Evolutionary conservation across 2,329 filamentous ascomycete species (phyloP), one percentile per base, ranked within the genome.

Genomic region (Venturia pyrina): DNA sequence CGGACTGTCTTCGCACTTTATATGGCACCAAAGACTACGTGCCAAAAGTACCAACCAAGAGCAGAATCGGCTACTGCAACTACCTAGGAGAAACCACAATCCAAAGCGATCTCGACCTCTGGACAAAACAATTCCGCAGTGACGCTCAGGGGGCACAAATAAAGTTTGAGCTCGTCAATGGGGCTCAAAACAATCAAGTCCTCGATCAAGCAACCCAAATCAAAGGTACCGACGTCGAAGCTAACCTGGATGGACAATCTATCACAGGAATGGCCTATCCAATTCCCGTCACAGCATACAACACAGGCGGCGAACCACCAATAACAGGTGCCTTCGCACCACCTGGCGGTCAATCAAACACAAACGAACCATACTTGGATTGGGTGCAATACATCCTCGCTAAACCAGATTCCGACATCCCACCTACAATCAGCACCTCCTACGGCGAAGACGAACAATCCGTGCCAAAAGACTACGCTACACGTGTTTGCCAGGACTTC

Each of bases 321-420:
- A 74, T 82, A 7, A 73, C 82, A 19, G 79, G 80, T 0, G 46
- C 40, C 41, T 64, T 46, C 24, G 40, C 34, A 11, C 60, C 59
- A 34, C 8, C 32, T 4, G 5, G 13, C 21, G 40, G 28, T 17
- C 37, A 37, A 13, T 17, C 46, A 21, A 79, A 81, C 68, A 70
- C 72, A 64, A 82, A 82, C 64, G 81, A 83, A 74, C 81, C 81
- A 1, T 78, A 77, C 57, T 69, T 78, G n/a, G 75, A 77, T 17
- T 74, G 74, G 69, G 77, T 77, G 59, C 75, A 72, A 32, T 75
- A 74, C 63, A 70, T 78, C 21, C 66, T 73, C 57, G 70, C 70
- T 19, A 68, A 70, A 5, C n/a, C 40, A 43, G 74, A 78, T 53
- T 69, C 67, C 13, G 40, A 44, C 21, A 72, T 78, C 28, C 76